A percentile compares a stretch with the other conserved stretches of the same genome.
These are phyloP conservation scores for Teunomyces kruisii DNA, from an alignment of 805 yeast species.

Conservation along the genomic window DNA sequence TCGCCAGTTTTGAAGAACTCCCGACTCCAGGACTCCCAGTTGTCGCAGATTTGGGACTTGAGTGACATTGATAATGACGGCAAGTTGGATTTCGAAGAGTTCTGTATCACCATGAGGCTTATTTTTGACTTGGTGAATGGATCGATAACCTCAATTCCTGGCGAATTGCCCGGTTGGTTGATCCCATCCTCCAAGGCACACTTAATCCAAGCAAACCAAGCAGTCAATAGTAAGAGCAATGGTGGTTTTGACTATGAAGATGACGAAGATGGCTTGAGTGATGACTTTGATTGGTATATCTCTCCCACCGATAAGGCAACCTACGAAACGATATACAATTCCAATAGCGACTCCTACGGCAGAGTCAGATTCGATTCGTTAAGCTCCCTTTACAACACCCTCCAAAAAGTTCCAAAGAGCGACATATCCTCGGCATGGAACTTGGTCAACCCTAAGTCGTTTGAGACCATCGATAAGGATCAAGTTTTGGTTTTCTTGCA, in stretches of 20 bases:
- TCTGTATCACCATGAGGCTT: slow-evolving; percentile 94
- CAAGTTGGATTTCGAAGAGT: slow-evolving; percentile 91
- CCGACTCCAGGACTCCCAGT: slow-evolving; percentile 70
- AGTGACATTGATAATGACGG: slow-evolving; percentile 95
- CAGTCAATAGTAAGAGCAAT: slow-evolving; percentile 42
- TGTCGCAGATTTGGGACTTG: slow-evolving; percentile 85
- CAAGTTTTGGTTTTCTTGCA: slow-evolving; percentile 88
- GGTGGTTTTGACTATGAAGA: slow-evolving; percentile 40
- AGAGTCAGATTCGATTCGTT: slow-evolving; percentile 74
- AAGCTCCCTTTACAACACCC: slow-evolving; percentile 63
- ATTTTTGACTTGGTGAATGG: slow-evolving; percentile 90
- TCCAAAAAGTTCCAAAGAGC: slow-evolving; percentile 72
- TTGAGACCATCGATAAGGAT: slow-evolving; percentile 88
- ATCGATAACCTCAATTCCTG: slow-evolving; percentile 55
- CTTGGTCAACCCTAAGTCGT: slow-evolving; percentile 85
- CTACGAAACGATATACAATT: slow-evolving; percentile 75
- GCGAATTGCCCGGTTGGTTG: slow-evolving; percentile 83
- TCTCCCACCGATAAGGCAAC: slow-evolving; percentile 80
- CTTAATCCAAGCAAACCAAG: slow-evolving; percentile 78
- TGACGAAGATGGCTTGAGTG: slow-evolving; percentile 58
- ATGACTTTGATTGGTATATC: slow-evolving; percentile 94
- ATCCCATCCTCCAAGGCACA: slow-evolving; percentile 88
- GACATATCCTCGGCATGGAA: slow-evolving; percentile 94
- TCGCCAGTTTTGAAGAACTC: slow-evolving; percentile 87
- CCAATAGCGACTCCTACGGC: slow-evolving; percentile 76